phyloP scores from a whole-genome alignment of 2,329 filamentous ascomycete genomes.

The Monosporascus sp. region DNA sequence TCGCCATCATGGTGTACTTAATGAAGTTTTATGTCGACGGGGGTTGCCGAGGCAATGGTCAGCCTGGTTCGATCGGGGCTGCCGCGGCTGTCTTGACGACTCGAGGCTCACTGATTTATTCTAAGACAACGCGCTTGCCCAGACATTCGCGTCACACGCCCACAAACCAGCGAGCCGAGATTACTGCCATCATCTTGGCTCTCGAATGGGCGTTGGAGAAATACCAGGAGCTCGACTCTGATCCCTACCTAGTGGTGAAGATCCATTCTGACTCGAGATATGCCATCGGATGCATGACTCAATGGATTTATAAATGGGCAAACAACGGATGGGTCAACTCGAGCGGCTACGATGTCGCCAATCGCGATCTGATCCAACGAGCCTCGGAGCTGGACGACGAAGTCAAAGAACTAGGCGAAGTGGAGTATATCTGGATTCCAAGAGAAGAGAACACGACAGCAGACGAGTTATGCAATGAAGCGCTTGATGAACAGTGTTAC shows the following conservation, averaged over 20 bases:
- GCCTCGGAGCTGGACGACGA: slow-evolving; percentile 20
- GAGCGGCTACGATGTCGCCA: slow-evolving; percentile 24
- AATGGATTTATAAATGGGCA: slow-evolving; percentile 27
- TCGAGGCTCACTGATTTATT: neutral
- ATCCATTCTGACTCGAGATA: slow-evolving; percentile 33
- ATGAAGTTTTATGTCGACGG: slow-evolving; percentile 32
- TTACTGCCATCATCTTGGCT: slow-evolving; percentile 37
- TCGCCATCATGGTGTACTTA: slow-evolving; percentile 23
- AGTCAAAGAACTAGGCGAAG: slow-evolving; percentile 19
- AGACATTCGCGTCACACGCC: slow-evolving; percentile 1
- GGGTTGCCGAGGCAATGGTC: slow-evolving; percentile 26
- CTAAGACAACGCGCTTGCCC: neutral
- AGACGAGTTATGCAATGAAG: slow-evolving; percentile 25
- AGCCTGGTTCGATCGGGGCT: slow-evolving; percentile 18
- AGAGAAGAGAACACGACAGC: slow-evolving; percentile 27
- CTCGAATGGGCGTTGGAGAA: slow-evolving; percentile 39
- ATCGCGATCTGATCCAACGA: slow-evolving; percentile 29
- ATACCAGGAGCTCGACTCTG: slow-evolving; percentile 9
- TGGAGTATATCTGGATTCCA: slow-evolving; percentile 29
- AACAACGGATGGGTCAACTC: slow-evolving; percentile 28
- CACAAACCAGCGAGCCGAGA: slow-evolving; percentile 32
- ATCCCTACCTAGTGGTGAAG: slow-evolving; percentile 18
- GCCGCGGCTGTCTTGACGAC: slow-evolving; percentile 23
- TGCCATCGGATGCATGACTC: slow-evolving; percentile 27
- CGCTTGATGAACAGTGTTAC: slow-evolving; percentile 17